Conservation (phyloP, 2,329 filamentous ascomycete genomes). For the Sphaerulina musiva region DNA sequence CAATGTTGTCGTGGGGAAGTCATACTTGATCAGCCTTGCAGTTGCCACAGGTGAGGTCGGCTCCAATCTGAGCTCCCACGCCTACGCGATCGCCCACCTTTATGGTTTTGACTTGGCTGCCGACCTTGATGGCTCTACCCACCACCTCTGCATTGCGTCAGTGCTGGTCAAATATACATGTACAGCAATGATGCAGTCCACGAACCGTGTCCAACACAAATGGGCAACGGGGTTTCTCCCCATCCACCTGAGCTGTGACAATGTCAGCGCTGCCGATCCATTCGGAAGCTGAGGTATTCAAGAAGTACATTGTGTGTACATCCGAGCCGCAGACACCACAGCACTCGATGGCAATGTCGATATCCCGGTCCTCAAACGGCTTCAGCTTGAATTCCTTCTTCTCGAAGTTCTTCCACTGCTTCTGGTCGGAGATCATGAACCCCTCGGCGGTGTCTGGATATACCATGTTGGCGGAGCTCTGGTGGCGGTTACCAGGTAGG, state of each 20-base stretch:
- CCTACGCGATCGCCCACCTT: conserved; percentile 43
- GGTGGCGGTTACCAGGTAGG: neutral
- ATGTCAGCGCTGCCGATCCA: neutral
- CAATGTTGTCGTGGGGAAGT: neutral
- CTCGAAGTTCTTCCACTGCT: conserved; percentile 57
- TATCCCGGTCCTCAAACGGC: conserved; percentile 77
- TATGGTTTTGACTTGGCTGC: conserved; percentile 45
- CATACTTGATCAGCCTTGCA: conserved; percentile 44
- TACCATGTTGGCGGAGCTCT: conserved; percentile 36
- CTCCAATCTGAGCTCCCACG: conserved; percentile 46
- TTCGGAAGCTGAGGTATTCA: neutral
- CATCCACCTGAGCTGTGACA: conserved; percentile 45
- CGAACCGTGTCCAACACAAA: conserved; percentile 59
- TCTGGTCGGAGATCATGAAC: conserved; percentile 47
- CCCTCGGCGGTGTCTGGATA: conserved; percentile 49
- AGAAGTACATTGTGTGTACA: conserved; percentile 24
- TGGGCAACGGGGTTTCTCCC: conserved; percentile 56
- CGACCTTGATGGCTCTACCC: conserved; percentile 46
- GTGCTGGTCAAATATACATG: neutral
- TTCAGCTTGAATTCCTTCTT: conserved; percentile 65
- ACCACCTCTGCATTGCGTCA: conserved; percentile 46
- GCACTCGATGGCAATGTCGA: conserved; percentile 79
- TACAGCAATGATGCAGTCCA: conserved; percentile 22
- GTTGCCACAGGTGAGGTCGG: conserved; percentile 45
- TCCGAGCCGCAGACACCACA: conserved; percentile 53